Conservation (phyloP, 305 asterid genomes). For the Fraxinus platypoda region DNA sequence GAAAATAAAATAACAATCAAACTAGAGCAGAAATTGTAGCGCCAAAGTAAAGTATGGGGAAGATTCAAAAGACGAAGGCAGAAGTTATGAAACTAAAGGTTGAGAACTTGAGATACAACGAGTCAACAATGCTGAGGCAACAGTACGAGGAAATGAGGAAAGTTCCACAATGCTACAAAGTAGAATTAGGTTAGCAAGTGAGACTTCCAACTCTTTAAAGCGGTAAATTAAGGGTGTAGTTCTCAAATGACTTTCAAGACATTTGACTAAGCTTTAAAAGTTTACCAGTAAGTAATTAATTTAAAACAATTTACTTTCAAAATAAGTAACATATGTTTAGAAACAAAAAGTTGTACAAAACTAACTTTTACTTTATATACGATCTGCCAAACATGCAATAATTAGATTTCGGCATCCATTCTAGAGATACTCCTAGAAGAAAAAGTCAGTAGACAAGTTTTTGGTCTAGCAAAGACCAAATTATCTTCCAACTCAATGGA, state of each 20-base stretch:
- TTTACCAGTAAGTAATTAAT: neutral
- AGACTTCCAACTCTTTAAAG: slow-evolving; percentile 12
- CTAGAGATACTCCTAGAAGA: slow-evolving; percentile 9
- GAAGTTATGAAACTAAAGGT: slow-evolving; percentile 3
- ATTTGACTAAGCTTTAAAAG: neutral
- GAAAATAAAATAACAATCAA: slow-evolving; percentile 2
- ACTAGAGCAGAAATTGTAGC: slow-evolving; percentile 17
- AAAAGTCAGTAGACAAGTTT: slow-evolving; percentile 1
- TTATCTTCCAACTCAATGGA: neutral
- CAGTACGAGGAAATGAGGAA: neutral
- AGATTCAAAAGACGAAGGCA: slow-evolving; percentile 14
- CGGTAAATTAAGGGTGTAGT: neutral
- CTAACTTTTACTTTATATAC: neutral
- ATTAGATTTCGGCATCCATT: slow-evolving; percentile 12
- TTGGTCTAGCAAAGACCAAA: neutral
- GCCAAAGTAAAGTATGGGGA: neutral
- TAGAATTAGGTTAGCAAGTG: neutral
- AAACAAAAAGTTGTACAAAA: neutral
- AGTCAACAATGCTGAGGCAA: neutral
- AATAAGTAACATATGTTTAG: neutral
- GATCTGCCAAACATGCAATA: neutral
- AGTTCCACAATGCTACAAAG: neutral
- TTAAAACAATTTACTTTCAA: neutral
- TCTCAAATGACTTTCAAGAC: neutral
- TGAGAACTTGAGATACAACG: neutral